A percentile compares a stretch with the other conserved stretches of the same genome.
Evolutionary conservation across 1,284 basidiomycete genomes (phyloP).

Genomic region (Cutaneotrichosporon cutaneum): DNA sequence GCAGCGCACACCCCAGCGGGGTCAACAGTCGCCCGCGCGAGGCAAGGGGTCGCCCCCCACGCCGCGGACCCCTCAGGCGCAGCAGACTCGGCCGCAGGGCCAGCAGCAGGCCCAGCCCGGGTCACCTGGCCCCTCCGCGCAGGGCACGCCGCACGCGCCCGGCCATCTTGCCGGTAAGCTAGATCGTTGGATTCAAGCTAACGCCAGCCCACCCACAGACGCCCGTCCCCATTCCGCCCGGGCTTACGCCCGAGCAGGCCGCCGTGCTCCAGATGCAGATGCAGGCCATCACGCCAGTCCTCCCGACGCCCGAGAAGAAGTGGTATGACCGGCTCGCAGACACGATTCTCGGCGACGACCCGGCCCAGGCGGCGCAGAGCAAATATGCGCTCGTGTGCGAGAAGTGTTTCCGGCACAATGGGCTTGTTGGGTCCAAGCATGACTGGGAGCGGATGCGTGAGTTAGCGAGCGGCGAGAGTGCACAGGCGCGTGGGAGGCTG

Average conservation of each 20-base stretch:
- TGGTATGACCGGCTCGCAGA: conserved; percentile 90
- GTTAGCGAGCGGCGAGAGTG: conserved; percentile 48
- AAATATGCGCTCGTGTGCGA: conserved; percentile 94
- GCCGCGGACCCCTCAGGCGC: background rate
- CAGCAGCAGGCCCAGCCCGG: background rate
- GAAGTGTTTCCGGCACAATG: conserved; percentile 91
- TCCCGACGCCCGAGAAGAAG: conserved; percentile 66
- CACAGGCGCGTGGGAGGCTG: conserved; percentile 1
- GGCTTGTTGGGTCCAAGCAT: conserved; percentile 76
- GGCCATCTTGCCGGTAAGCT: conserved; percentile 33
- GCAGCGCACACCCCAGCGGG: background rate
- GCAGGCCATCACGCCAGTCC: conserved; percentile 46
- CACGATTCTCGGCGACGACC: conserved; percentile 77
- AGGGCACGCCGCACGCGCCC: conserved; percentile 31
- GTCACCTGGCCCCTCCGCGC: background rate
- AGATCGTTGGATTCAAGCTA: background rate
- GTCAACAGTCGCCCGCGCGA: conserved; percentile 9
- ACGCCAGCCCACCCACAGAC: conserved; percentile 16
- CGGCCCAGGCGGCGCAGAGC: conserved; percentile 56
- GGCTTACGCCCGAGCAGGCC: conserved; percentile 47
- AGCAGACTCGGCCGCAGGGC: background rate
- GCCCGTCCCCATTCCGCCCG: conserved; percentile 35
- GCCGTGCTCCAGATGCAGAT: conserved; percentile 46
- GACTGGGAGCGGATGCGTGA: conserved; percentile 86
- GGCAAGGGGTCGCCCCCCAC: background rate